Base-by-base conservation (phyloP, 2,329 filamentous ascomycete species). In the Talaromyces verruculosus region DNA sequence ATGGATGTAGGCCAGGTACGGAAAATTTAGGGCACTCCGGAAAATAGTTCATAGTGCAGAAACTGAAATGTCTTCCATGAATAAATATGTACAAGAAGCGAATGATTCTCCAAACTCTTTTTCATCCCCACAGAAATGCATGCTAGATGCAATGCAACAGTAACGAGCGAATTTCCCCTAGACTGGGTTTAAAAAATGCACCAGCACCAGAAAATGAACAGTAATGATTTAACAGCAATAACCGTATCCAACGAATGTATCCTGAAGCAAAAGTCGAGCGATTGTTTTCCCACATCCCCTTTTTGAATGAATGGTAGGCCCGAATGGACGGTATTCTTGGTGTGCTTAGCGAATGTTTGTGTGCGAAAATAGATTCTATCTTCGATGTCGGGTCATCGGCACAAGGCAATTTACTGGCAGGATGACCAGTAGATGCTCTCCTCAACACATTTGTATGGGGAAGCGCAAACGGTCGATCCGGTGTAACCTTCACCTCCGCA, bases 391-490 rank as follows among this genome's bases (percentile, higher is more conserved):
- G 19, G 22, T 6, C 11, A n/a, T 41, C 25, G 35, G 15, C 5
- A 25, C 2, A 22, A 43, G 19, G 3, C 2, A 4, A 1, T 22
- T n/a, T 66, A 66, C 43, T 66, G 65, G 28, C 65, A 66, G 13
- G 65, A 66, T 25, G 65, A 63, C 65, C 65, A 66, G 37, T 45
- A 66, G 11, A 30, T 35, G 45, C 60, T 66, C 39, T 66, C 51
- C 37, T 63, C n/a, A 3, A 66, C 65, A 28, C 65, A 66, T 3
- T 22, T 63, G 55, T 66, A 66, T 35, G 60, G 51, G 4, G 65
- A 59, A 30, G 65, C 65, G 53, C 65, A 66, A 47, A 57, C 49
- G 8, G 65, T 66, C 13, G 65, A 66, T 30, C 65, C 65, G 6
- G 60, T 59, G 37, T 66, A 66, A 8, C 65, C 65, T 19, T 63